A percentile compares a stretch with the other conserved stretches of the same genome.
Evolutionary conservation across 2,329 filamentous ascomycete genomes (phyloP).

Genomic region (Trichoderma sp.): DNA sequence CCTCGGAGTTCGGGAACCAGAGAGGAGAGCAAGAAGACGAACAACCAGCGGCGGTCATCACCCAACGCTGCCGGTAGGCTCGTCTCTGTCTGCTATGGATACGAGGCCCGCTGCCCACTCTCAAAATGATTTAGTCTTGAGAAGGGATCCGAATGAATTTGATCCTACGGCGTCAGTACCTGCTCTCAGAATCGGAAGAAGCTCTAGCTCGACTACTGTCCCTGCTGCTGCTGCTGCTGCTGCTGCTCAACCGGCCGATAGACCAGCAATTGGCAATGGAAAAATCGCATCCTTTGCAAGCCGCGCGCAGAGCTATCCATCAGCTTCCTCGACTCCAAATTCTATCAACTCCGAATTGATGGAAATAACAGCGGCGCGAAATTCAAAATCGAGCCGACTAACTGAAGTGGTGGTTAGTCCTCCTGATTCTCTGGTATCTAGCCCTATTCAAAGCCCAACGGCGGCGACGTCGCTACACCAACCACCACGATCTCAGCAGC

Average conservation of each 20-base stretch:
- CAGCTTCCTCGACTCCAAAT: background rate
- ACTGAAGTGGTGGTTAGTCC: conserved; percentile 41
- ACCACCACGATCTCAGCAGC: conserved; percentile 46
- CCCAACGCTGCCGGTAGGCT: conserved; percentile 48
- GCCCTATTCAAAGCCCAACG: conserved; percentile 34
- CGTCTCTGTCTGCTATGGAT: conserved; percentile 42
- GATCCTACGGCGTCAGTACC: conserved; percentile 40
- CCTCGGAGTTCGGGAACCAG: conserved; percentile 34
- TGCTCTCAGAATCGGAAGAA: conserved; percentile 38
- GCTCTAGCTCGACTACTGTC: conserved; percentile 39
- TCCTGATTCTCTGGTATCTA: conserved; percentile 26
- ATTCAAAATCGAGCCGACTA: conserved; percentile 35
- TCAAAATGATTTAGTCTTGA: conserved; percentile 59
- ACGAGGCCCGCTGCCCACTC: conserved; percentile 57
- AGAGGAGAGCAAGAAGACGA: conserved; percentile 42
- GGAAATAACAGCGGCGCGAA: conserved; percentile 26
- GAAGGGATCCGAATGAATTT: conserved; percentile 38
- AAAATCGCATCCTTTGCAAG: conserved; percentile 40
- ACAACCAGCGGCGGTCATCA: conserved; percentile 57
- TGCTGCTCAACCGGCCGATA: conserved; percentile 26
- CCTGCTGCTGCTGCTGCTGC: conserved; percentile 21
- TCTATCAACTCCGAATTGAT: background rate
- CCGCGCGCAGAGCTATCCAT: conserved; percentile 32
- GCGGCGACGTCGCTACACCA: conserved; percentile 35
- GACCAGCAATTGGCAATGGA: conserved; percentile 21